Percentiles rank a stretch among this genome's conserved stretches.
Evolutionary conservation across 805 yeast genomes (phyloP).

Genomic region (Candida germanica): DNA sequence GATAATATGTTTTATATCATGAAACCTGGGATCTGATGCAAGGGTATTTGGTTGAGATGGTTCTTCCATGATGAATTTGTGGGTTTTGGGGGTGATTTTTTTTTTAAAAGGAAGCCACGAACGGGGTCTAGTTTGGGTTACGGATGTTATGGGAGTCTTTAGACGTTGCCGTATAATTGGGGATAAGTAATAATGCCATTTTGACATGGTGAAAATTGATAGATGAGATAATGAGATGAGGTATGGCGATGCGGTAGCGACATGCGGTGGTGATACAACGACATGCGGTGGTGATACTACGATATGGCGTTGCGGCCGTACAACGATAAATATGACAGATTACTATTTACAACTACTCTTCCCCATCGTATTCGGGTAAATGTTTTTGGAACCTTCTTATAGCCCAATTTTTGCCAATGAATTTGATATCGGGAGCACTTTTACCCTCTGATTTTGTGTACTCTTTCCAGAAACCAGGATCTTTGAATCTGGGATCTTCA

Average conservation of each 20-base stretch:
- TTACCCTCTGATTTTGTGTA: conserved; percentile 64
- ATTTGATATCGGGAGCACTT: conserved; percentile 64
- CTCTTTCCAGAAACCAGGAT: conserved; percentile 71
- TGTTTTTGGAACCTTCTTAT: conserved; percentile 63
- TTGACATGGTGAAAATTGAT: too few relatives aligned
- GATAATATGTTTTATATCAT: conserved; percentile 11
- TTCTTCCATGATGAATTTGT: conserved; percentile 9
- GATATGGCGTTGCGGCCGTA: too few relatives aligned
- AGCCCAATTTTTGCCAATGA: conserved; percentile 84
- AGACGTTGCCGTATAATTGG: too few relatives aligned
- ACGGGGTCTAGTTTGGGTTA: not conserved
- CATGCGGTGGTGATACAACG: too few relatives aligned
- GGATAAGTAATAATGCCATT: too few relatives aligned
- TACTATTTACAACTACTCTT: conserved; percentile 2
- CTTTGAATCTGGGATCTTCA: conserved; percentile 68
- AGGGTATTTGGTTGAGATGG: conserved; percentile 2
- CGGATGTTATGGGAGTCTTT: too few relatives aligned
- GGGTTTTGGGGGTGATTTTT: not conserved
- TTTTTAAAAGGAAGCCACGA: conserved; percentile 3
- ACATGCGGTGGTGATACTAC: too few relatives aligned
- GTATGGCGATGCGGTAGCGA: too few relatives aligned
- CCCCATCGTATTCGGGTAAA: conserved; percentile 28
- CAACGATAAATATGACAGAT: too few relatives aligned
- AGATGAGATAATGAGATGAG: too few relatives aligned
- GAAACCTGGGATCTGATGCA: conserved; percentile 1